These are phyloP conservation scores for Caloboletus firmus DNA, from an alignment of 1,284 basidiomycete genomes.

Conservation along the genomic window DNA sequence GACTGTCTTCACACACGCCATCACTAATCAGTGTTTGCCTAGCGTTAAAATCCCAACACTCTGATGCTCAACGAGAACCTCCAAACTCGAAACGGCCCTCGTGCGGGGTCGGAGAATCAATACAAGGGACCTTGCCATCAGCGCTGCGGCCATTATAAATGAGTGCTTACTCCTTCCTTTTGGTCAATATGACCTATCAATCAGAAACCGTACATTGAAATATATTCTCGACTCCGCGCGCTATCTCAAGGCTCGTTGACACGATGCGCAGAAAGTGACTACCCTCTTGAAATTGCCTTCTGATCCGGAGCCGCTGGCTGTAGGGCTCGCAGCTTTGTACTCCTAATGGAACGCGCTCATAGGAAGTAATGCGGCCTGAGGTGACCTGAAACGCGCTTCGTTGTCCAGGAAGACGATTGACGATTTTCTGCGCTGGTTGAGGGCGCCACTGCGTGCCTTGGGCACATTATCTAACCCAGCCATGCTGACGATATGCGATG, in stretches of 20 bases:
- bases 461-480: neutral
- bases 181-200: constrained; percentile 6
- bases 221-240: neutral
- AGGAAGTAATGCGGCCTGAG: neutral
- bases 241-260: neutral
- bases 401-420: neutral
- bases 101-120: neutral
- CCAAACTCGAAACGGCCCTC: neutral
- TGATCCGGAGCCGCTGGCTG: neutral
- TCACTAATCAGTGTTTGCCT: neutral
- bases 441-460: neutral
- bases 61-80: no score
- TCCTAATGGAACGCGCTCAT: neutral
- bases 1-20: neutral
- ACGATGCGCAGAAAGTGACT: neutral
- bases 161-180: constrained; percentile 8
- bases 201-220: neutral
- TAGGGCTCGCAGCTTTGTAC: neutral
- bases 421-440: neutral
- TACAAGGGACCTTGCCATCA: neutral
- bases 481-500: neutral
- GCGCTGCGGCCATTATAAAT: constrained; percentile 6
- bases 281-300: neutral
- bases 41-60: neutral
- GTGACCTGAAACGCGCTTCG: neutral